Base-by-base conservation (phyloP, 345 rosid genomes). In the Camelina laxa region DNA sequence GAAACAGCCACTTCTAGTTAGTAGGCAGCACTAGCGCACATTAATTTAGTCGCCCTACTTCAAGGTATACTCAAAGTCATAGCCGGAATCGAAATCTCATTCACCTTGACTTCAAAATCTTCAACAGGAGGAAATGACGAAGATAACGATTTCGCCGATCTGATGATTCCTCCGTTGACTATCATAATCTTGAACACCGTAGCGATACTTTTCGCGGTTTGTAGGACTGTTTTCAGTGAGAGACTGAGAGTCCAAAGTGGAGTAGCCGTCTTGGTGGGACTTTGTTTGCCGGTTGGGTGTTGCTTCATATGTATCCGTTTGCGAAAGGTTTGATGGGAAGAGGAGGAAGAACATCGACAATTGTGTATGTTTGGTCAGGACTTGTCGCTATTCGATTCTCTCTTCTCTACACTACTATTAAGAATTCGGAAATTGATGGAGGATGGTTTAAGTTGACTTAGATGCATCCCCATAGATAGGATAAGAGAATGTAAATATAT, bases 11-110 rank as follows among this genome's bases (percentile, higher is more conserved):
- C 62, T 92, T 88, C 63, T 92, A 94, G 96, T 77, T 92, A 50
- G 90, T 92, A 0, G 90, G 93, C 5, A 96, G 98, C 44, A 92
- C 93, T 8, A 92, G 98, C 58, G 97, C 97, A 1, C 95, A 92
- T n/a, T n/a, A n/a, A n/a, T 81, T 77, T 90, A 17, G 90, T 83
- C 0, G 98, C 96, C 0, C 93, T 92, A 13, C 83, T 92, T 13
- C 96, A 90, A 79, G 96, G 97, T 41, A 81, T 90, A 0, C 86
- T 92, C 38, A 92, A 92, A 76, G 91, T 86, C 45, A 47, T 92
- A 13, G 91, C 91, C 0, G 98, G 97, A 10, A 85, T 92, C 42
- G 96, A 92, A 69, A 87, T 90, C 70, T 85, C 95, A 0, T 85
- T 92, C 82, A 84, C 91, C 1, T 77, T 87, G 70, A 89, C 88